Evolutionary conservation across 208 protist genomes (phyloP), one percentile per base, ranked within the genome.

Genomic region (Crithidia bombi): DNA sequence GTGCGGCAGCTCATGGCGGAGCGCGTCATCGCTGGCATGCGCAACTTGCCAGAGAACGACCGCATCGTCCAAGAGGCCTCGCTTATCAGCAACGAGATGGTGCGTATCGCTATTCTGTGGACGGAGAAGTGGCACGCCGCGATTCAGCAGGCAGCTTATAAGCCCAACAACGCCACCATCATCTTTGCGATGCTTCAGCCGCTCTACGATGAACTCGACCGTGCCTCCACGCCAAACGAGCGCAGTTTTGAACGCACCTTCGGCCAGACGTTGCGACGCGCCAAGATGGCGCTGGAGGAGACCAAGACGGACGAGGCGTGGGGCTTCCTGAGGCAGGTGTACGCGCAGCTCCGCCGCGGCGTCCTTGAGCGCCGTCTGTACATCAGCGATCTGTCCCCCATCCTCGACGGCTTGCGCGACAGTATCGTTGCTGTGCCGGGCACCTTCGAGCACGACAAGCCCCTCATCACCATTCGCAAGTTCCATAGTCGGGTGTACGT

Each of bases 61-160:
- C 77, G 84, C 59, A 80, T 96, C 64, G 91, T 96, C 1, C 75
- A 98, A 38, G 96, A 99, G 81, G 98, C 98, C 1, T 82, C 93
- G n/a, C 71, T 99, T 12, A 98, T 99, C 10, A 95, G 82, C 75
- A 93, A 98, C 62, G 99, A 99, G 73, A 93, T 99, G 61, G 98
- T 99, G 38, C 94, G 98, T 39, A 98, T 99, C 54, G 98, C 99
- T 47, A 99, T 99, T 84, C 66, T 99, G 38, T 99, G 97, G 98
- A 81, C 84, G 32, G 95, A 98, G 59, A 89, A 94, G 81, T 98
- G 96, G 96, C 85, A 97, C 74, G 90, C 93, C 33, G 86, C 89
- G 49, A 92, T 99, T 43, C 98, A 99, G 65, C 96, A 98, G 78
- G 98, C 98, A 0, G 90, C 98, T 17, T 98, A 94, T 66, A 99